Conservation (phyloP, 345 rosid genomes). For the Raphanus raphanistrum region DNA sequence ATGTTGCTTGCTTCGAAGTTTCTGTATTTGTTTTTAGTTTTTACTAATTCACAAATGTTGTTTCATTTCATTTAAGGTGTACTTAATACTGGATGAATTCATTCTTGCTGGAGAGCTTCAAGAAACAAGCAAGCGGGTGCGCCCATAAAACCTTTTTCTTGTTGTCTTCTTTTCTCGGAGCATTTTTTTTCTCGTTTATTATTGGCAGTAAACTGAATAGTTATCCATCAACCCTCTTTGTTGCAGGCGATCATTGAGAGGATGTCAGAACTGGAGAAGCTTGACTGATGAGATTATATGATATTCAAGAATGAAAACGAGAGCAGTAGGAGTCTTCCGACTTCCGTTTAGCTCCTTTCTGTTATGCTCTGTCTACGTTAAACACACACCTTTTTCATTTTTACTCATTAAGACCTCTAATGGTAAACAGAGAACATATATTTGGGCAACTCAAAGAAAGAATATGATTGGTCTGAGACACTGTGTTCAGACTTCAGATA, state of each 20-base stretch:
- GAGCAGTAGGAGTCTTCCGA: not conserved
- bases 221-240: not conserved
- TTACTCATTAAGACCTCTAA: not conserved
- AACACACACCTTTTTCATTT: not conserved
- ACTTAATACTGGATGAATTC: constrained; percentile 93
- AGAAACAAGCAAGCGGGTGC: constrained; percentile 81
- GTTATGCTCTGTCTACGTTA: not conserved
- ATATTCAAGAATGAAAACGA: not conserved
- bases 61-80: constrained; percentile 43
- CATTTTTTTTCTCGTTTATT: not conserved
- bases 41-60: not conserved
- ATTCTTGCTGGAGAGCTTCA: constrained; percentile 99
- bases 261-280: constrained; percentile 92
- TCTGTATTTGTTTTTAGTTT: not conserved
- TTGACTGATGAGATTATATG: constrained; percentile 48
- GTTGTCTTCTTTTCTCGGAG: not conserved
- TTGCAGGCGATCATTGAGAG: constrained; percentile 96
- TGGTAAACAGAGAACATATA: not conserved
- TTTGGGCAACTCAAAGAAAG: not conserved
- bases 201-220: not conserved
- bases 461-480: not conserved
- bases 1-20: not conserved
- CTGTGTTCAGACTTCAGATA: not conserved
- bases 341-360: not conserved
- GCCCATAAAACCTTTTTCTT: not conserved